Base-by-base conservation (phyloP, 495 filamentous ascomycete species). In the Xylaria curta region DNA sequence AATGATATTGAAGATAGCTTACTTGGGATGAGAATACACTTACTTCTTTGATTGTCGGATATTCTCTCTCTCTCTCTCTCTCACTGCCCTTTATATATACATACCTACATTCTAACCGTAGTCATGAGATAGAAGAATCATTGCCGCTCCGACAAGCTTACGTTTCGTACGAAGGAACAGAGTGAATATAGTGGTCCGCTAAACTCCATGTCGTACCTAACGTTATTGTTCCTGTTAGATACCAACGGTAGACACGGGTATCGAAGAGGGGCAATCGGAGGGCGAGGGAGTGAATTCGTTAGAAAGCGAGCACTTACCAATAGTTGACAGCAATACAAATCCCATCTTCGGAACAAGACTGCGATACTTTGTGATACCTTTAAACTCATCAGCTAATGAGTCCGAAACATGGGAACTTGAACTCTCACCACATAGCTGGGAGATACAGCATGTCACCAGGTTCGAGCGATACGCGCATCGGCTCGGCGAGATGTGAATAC, bases 361-460 rank as follows among this genome's bases (percentile, higher is more conserved):
- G 92, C 3, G 87, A 88, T 12, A 95, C 92, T 76, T 94, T 92
- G 81, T 86, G 85, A 64, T 86, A 86, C 84, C 84, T 85, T 36
- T 8, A 42, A 0, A 60, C 33, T n/a, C 4, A 28, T 71, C 8
- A 71, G 31, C 28, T 13, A 59, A 31, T 24, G 66, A 46, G 31
- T 42, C 58, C 33, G 7, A 28, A 65, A 53, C 26, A 38, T 36
- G 3, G 24, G 10, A 54, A 62, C 15, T 61, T 36, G 7, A 49
- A 38, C 21, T 80, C 87, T 77, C 71, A 91, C 91, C 91, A 94
- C 80, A 93, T 84, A 31, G 89, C 87, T 26, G 92, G 92, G 28
- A 95, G 78, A 80, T 94, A 95, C n/a, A 95, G 74, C 86, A 95
- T 90, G 80, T 95, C 92, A 1, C 92, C 92, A n/a, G 86, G 83